Base-by-base conservation (phyloP, 2,329 filamentous ascomycete genomes). In the Zopfia rhizophila region DNA sequence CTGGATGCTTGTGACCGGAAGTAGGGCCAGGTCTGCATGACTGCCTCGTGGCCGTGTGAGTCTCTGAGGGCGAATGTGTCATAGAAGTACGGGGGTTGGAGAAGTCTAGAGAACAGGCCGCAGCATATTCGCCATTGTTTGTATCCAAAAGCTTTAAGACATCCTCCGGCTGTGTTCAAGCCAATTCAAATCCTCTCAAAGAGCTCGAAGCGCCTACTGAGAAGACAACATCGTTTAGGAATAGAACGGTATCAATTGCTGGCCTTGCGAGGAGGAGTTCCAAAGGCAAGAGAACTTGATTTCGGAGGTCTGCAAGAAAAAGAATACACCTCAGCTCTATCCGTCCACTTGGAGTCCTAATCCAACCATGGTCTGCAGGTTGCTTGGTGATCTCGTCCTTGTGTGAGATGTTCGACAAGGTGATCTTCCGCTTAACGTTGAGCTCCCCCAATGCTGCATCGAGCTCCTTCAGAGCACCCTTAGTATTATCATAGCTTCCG, bases 401-500 rank as follows among this genome's bases (percentile, higher is more conserved):
- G 37, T 38, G 78, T 5, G 83, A 85, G 3, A 77, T 74, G 5
- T 82, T 70, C n/a, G 84, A 84, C 5, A 86, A 63, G 3, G 81
- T 74, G 17, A 90, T 78, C 19, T 74, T 81, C 19, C 79, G 77
- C 28, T 74, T 68, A 2, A 89, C 80, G 1, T 79, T 77, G 12
- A 82, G 57, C 10, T 64, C 63, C 7, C 76, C 80, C 7, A 90
- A 72, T 42, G 80, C 69, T 1, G 51, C 55, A 45, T 87, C 84
- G 19, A 91, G 72, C 17, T 81, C 75, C 16, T 66, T 70, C 53
- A 91, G 70, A 5, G 81, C 82, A 12, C 73, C 78, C 66, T 89
- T 89, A 13, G 82, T 88, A 46, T 85, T 76, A 63, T 90, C 88
- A 73, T 81, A 85, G 62, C 84, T 88, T 4, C 87, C 87, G 57